Base-by-base conservation (phyloP, 2,329 filamentous ascomycete species). In the Aphanoascus verrucosus region DNA sequence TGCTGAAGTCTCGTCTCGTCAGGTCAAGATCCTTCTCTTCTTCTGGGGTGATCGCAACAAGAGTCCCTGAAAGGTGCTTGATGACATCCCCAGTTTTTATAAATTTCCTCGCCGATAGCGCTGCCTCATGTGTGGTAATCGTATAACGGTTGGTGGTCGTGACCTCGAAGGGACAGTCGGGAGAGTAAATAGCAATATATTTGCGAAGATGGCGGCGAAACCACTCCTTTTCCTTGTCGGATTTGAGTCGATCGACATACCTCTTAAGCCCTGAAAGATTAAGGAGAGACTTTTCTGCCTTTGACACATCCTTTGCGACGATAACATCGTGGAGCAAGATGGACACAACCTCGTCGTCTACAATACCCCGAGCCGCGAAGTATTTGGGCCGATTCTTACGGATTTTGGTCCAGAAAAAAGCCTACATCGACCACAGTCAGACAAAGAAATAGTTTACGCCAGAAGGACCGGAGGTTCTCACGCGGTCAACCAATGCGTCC, bases 371-470 rank as follows among this genome's bases (percentile, higher is more conserved):
- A 5, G 86, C 88, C 0, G 88, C 79, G 62, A 87, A 86, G 69
- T 94, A 97, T 53, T 87, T 88, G 53, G 82, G 83, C 57, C 86
- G 84, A 64, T 97, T 95, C 72, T 98, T 98, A 59, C 91, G 90
- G 55, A 96, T 95, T 3, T 81, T 86, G 5, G 91, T 91, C 91
- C 93, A 97, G 75, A 93, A 98, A 70, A 87, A 96, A 8, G 88
- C 85, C 91, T 55, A 56, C 48, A 58, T 28, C 23, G 47, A 55
- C 5, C 6, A 19, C 7, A 17, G 46, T 54, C 47, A 54, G 52
- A 50, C 31, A 32, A 40, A 28, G 7, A 14, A 6, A 14, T 11
- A 34, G 15, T 46, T 28, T 48, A 43, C 17, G 44, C 19, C 14
- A 42, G 40, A 35, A 15, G 20, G 41, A 37, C 41, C 43, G 46